Evolutionary conservation across 2,329 filamentous ascomycete genomes (phyloP).

Genomic region (Amauroascus niger): DNA sequence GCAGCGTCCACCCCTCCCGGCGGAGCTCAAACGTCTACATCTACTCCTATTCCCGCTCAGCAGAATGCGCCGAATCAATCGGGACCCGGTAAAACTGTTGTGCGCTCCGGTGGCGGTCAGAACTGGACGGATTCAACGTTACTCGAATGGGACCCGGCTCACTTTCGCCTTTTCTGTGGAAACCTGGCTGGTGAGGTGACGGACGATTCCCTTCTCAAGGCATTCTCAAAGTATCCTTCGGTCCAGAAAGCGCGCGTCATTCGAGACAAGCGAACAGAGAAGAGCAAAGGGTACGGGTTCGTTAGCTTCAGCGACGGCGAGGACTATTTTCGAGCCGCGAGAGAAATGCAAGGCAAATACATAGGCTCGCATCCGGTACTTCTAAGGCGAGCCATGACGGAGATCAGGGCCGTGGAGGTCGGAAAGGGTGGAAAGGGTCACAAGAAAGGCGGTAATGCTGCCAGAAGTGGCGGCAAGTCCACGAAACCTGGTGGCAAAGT

Average conservation of each 20-base stretch:
- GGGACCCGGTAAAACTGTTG: slow-evolving; percentile 69
- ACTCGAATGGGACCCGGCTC: slow-evolving; percentile 89
- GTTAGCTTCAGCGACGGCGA: slow-evolving; percentile 92
- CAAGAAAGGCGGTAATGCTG: slow-evolving; percentile 26
- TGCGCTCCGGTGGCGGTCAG: slow-evolving; percentile 80
- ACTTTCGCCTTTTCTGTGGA: slow-evolving; percentile 90
- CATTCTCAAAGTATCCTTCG: slow-evolving; percentile 77
- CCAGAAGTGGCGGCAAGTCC: slow-evolving; percentile 27
- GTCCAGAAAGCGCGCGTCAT: slow-evolving; percentile 89
- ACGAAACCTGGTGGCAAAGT: slow-evolving; percentile 24
- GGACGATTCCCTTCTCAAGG: slow-evolving; percentile 88
- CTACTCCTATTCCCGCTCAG: slow-evolving; percentile 39
- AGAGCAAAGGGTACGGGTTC: slow-evolving; percentile 93
- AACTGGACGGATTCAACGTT: slow-evolving; percentile 82
- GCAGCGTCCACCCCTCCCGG: slow-evolving; percentile 23
- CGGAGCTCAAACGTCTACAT: slow-evolving; percentile 26
- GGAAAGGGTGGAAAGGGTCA: slow-evolving; percentile 36
- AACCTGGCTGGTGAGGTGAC: slow-evolving; percentile 96
- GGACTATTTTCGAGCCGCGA: slow-evolving; percentile 90
- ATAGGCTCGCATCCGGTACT: slow-evolving; percentile 93
- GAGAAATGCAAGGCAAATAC: slow-evolving; percentile 98
- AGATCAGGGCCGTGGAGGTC: slow-evolving; percentile 70
- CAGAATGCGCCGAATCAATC: slow-evolving; percentile 35
- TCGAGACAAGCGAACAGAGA: slow-evolving; percentile 89
- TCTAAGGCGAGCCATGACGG: slow-evolving; percentile 78